Base-by-base conservation (phyloP, 2,329 filamentous ascomycete species). In the Fusarium fujikuroi region DNA sequence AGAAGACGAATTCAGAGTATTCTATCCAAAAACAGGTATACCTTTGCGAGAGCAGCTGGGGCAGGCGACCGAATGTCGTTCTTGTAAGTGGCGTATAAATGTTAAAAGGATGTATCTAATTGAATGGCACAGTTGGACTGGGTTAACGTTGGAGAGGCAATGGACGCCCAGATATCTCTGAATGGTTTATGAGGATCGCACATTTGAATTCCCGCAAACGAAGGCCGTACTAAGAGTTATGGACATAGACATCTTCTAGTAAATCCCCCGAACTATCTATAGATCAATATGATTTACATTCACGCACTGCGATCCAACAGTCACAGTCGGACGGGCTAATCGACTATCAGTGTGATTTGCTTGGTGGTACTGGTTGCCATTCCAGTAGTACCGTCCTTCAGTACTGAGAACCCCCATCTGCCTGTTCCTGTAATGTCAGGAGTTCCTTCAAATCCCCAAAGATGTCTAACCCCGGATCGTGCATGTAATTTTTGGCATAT, bases 121-220 rank as follows among this genome's bases (percentile, higher is more conserved):
- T 36, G 34, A 54, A 23, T 4, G 21, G 30, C 40, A 14, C 59
- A 86, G 85, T 76, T 86, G 63, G 85, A 86, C 64, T 86, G 81
- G 70, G 80, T 85, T 39, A 78, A 82, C 44, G 53, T 82, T 37
- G 85, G 85, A 19, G 79, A 86, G 16, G 81, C 80, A 16, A 81
- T 84, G 32, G 72, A 77, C 23, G 82, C 79, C 23, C 83, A 85
- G 57, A 76, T 78, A 49, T 73, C 76, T 23, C 77, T 85, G 11
- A 86, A 86, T 42, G 81, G 79, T 7, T 43, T 84, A 36, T 81
- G 49, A 69, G 16, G 23, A 39, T 40, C 21, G 36, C 23, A 40
- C 15, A 30, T 23, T 28, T 54, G 19, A 54, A 18, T 18, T 14
- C 23, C 28, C n/a, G 30, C n/a, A 36, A n/a, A 21, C 9, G 11